Conservation (phyloP, 345 rosid genomes). For the Chamaenerion angustifolium region DNA sequence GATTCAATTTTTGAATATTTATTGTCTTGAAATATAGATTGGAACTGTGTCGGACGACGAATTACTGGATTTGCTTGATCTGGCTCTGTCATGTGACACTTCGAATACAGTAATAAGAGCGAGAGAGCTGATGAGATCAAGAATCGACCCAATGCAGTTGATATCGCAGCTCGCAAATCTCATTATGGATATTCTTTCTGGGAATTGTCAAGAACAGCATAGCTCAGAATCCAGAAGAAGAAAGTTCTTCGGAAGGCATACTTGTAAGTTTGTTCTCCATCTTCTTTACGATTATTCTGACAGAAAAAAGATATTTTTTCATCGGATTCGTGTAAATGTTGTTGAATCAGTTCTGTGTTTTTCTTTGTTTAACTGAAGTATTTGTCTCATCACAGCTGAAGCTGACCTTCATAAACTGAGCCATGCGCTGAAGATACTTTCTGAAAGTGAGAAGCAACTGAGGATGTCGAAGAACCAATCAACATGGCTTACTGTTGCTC, state of each 20-base stretch:
- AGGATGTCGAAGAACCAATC: slow-evolving; percentile 78
- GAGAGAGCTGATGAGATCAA: slow-evolving; percentile 84
- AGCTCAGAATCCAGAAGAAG: slow-evolving; percentile 39
- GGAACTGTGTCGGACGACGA: slow-evolving; percentile 95
- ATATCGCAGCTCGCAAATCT: slow-evolving; percentile 83
- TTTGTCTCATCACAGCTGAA: slow-evolving; percentile 35
- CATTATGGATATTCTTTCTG: slow-evolving; percentile 80
- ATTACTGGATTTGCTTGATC: slow-evolving; percentile 76
- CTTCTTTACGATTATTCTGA: background rate
- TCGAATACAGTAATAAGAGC: slow-evolving; percentile 87
- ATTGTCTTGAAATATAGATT: slow-evolving; percentile 33
- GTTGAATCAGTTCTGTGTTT: no score
- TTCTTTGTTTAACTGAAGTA: no score
- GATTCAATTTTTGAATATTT: background rate
- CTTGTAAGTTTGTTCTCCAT: slow-evolving; percentile 29
- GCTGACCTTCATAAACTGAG: slow-evolving; percentile 56
- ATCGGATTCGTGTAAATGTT: background rate
- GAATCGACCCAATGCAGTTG: slow-evolving; percentile 92
- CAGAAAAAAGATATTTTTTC: background rate
- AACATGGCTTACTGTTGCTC: slow-evolving; percentile 94
- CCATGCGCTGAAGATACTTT: no score
- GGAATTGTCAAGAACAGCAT: slow-evolving; percentile 37
- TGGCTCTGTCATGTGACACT: slow-evolving; percentile 85
- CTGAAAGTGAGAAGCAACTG: slow-evolving; percentile 88
- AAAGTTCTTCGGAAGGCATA: slow-evolving; percentile 41